Conservation (phyloP, 179 eudicot genomes). For the Drosera spatulata region DNA sequence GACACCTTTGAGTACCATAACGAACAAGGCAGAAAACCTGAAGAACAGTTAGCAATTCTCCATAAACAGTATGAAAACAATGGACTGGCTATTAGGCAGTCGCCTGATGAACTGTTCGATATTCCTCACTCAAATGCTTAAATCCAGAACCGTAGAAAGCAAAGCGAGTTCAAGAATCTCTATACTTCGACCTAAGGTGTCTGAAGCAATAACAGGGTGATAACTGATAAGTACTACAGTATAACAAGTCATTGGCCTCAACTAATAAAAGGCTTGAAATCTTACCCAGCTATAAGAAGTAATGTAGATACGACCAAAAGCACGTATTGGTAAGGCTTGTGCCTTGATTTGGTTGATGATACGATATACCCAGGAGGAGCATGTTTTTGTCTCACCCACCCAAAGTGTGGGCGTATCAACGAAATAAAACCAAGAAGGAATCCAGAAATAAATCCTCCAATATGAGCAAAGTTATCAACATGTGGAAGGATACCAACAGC, state of each 20-base stretch:
- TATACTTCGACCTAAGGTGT: no score
- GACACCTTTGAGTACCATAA: conserved; percentile 37
- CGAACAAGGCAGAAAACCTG: conserved; percentile 36
- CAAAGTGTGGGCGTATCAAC: conserved; percentile 39
- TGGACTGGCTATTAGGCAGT: no score
- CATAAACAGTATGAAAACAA: no score
- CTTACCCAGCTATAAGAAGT: conserved; percentile 20
- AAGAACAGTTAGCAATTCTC: not conserved
- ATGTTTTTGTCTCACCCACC: conserved; percentile 28
- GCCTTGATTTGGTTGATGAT: conserved; percentile 16
- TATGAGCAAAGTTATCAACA: conserved; percentile 49
- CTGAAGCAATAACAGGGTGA: no score
- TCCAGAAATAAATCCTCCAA: conserved; percentile 46
- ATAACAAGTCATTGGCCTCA: no score
- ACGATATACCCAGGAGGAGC: conserved; percentile 10
- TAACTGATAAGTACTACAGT: no score
- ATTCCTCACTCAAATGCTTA: no score
- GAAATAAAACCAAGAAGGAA: conserved; percentile 43
- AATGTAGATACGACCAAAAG: conserved; percentile 18
- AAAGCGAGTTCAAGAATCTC: no score
- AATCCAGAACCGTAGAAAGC: no score
- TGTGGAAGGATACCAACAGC: conserved; percentile 48
- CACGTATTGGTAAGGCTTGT: conserved; percentile 27
- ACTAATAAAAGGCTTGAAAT: not conserved
- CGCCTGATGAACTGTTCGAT: no score